These are phyloP conservation scores for Prunus campanulata DNA, from an alignment of 306 rosid genomes.

Conservation along the genomic window DNA sequence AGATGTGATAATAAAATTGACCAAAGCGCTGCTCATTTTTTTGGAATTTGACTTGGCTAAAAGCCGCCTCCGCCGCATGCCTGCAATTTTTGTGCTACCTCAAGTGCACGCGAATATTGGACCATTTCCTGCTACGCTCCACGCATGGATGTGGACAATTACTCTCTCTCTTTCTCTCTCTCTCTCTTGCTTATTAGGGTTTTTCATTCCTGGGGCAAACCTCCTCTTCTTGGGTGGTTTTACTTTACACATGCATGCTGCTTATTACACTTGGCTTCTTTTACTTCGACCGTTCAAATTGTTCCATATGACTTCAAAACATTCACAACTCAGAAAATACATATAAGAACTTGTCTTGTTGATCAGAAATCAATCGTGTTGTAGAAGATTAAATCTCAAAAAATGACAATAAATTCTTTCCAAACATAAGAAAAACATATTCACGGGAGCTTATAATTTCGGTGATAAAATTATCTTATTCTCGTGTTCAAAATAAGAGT, in stretches of 20 bases:
- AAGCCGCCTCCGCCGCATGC: not conserved
- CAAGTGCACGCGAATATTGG: not conserved
- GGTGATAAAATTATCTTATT: not conserved
- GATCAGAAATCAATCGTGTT: not conserved
- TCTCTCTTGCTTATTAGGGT: too few relatives aligned
- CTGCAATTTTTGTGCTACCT: not conserved
- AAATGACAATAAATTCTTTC: not conserved
- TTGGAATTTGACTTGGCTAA: not conserved
- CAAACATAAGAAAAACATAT: too few relatives aligned
- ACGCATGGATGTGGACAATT: not conserved
- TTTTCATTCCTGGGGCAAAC: too few relatives aligned
- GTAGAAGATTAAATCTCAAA: too few relatives aligned
- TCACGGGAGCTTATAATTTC: not conserved
- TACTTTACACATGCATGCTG: not conserved
- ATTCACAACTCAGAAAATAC: not conserved
- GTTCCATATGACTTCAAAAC: not conserved
- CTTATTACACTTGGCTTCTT: not conserved
- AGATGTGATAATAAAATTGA: conserved; percentile 2
- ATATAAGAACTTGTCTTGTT: not conserved
- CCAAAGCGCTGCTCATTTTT: not conserved
- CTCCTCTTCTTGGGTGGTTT: too few relatives aligned
- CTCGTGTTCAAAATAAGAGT: too few relatives aligned
- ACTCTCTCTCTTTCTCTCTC: too few relatives aligned
- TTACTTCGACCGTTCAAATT: not conserved
- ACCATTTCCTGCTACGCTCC: not conserved